Evolutionary conservation across 306 rosid species (phyloP), one percentile per base, ranked within the genome.

Genomic region (Casuarina equisetifolia): DNA sequence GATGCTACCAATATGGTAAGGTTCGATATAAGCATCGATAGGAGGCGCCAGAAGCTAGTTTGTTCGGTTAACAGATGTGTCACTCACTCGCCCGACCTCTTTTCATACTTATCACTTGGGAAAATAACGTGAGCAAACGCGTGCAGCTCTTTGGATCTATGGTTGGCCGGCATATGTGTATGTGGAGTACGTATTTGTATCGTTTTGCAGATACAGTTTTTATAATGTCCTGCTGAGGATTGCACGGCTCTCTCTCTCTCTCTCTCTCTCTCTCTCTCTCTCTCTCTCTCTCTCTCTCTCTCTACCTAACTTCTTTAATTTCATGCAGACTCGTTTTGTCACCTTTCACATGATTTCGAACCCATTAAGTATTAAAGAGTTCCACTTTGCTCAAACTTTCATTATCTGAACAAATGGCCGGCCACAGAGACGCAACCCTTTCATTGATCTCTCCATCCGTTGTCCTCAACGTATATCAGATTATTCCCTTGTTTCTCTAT

Each of bases 341-440:
- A 75, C 43, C 71, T 78, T 75, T 6, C 71, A 35, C 42, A 1
- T 17, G 32, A 38, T 51, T 53, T 45, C 66, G 64, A 72, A 78
- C 72, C 76, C 74, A 17, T 62, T 73, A 39, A 71, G 67, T 57
- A 54, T 70, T 17, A 38, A 58, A 45, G 76, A 71, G 74, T 63
- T 75, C 54, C 82, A 74, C 73, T 79, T 81, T 10, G 42, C 74
- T 39, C 50, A 79, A 75, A 76, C 72, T 81, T 69, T 59, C 55
- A 81, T 76, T 20, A 42, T 61, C 9, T 36, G 54, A 77, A 70
- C 59, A 77, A 78, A 74, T 76, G 80, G 92, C 89, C 91, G 91
- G 89, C 87, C 73, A 76, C 68, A 52, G 32, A 45, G 42, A 54
- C 64, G 46, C 82, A 76, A 25, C 61, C 61, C 32, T 70, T 80